These are phyloP conservation scores for Triticum turgidum DNA, from an alignment of 176 grass and related monocot species.

Conservation along the genomic window DNA sequence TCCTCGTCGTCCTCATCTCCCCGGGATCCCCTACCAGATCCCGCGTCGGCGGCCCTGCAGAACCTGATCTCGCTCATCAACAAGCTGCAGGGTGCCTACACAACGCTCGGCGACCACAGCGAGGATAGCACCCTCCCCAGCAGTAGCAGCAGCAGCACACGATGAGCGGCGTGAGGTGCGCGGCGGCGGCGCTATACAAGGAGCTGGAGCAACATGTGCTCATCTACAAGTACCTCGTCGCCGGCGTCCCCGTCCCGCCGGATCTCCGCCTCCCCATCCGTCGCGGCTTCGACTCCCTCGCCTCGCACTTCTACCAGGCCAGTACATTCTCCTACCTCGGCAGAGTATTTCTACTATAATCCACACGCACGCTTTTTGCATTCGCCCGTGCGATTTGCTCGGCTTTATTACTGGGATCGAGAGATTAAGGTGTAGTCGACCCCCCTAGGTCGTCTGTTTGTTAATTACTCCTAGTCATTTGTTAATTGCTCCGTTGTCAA, in stretches of 20 bases:
- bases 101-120: too few relatives aligned
- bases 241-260: constrained; percentile 71
- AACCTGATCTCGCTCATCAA: too few relatives aligned
- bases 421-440: constrained; percentile 51
- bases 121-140: too few relatives aligned
- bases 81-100: too few relatives aligned
- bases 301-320: constrained; percentile 44
- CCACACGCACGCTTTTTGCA: background rate
- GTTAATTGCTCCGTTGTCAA: constrained; percentile 12
- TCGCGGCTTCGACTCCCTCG: constrained; percentile 64
- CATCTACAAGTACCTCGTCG: constrained; percentile 83
- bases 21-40: too few relatives aligned
- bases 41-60: too few relatives aligned
- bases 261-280: constrained; percentile 72
- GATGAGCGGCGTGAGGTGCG: constrained; percentile 35
- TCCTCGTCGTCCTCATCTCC: too few relatives aligned
- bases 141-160: too few relatives aligned
- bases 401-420: constrained; percentile 9
- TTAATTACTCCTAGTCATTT: constrained; percentile 42
- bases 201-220: constrained; percentile 90
- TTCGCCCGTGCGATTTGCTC: background rate
- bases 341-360: too few relatives aligned
- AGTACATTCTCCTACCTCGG: constrained; percentile 19
- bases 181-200: constrained; percentile 60
- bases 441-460: background rate